These are phyloP conservation scores for Fraxinus platypoda DNA, from an alignment of 305 asterid species.

Conservation along the genomic window DNA sequence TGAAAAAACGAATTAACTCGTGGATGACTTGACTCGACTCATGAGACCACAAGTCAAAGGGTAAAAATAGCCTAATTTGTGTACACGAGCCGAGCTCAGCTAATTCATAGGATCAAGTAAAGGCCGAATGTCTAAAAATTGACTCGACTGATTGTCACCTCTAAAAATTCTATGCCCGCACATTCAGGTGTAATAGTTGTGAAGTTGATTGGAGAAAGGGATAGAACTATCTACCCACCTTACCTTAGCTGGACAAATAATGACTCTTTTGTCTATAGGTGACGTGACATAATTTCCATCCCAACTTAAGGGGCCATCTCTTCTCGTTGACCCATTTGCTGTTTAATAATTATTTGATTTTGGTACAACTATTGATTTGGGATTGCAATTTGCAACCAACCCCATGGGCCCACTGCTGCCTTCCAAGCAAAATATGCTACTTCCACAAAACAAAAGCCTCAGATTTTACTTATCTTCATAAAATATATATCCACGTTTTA, in stretches of 20 bases:
- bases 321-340: background rate
- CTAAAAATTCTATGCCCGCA: background rate
- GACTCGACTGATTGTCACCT: background rate
- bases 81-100: background rate
- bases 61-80: background rate
- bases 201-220: conserved; percentile 11
- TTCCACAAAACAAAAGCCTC: background rate
- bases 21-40: background rate
- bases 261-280: conserved; percentile 27
- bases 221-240: conserved; percentile 5
- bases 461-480: background rate
- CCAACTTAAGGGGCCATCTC: conserved; percentile 25
- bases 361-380: background rate
- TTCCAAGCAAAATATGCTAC: background rate
- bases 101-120: background rate
- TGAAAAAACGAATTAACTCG: background rate
- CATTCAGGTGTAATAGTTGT: background rate
- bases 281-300: conserved; percentile 22
- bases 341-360: background rate
- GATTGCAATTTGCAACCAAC: background rate
- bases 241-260: conserved; percentile 31
- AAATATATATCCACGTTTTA: background rate
- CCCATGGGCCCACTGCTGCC: background rate
- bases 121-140: background rate
- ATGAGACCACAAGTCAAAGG: background rate